Percentiles rank a stretch among this genome's conserved stretches.
These are phyloP conservation scores for Trichoderma koningiopsis DNA, from an alignment of 2,329 filamentous ascomycete species.

Conservation along the genomic window DNA sequence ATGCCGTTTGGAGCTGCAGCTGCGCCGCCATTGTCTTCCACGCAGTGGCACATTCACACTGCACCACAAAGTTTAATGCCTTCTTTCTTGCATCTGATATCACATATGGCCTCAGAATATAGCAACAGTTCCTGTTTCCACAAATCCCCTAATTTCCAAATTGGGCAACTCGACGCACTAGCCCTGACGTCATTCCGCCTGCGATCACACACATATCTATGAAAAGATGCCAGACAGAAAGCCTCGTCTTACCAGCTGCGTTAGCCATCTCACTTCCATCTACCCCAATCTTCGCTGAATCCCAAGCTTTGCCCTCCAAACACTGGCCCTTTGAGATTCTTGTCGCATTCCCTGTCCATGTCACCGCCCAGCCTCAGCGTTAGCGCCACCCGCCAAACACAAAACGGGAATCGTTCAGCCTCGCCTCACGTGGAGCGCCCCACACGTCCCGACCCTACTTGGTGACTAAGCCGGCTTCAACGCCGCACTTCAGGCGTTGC, in stretches of 20 bases:
- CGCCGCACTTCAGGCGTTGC: conserved; percentile 12
- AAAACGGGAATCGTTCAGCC: conserved; percentile 30
- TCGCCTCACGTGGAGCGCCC: conserved; percentile 38
- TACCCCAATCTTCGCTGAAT: not conserved
- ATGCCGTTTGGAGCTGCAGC: not conserved
- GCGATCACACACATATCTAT: not conserved
- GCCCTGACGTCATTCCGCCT: conserved; percentile 23
- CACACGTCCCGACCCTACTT: conserved; percentile 30
- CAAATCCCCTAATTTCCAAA: conserved; percentile 14
- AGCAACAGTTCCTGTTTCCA: not conserved
- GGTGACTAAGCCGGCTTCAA: conserved; percentile 32
- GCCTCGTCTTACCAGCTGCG: not conserved
- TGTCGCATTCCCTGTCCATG: conserved; percentile 3
- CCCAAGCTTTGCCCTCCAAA: not conserved
- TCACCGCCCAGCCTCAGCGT: conserved; percentile 1
- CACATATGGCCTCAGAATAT: too few relatives aligned
- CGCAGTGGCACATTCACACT: not conserved
- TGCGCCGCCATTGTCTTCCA: not conserved
- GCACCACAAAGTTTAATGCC: not conserved
- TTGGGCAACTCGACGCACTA: conserved; percentile 17
- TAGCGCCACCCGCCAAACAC: conserved; percentile 15
- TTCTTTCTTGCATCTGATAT: too few relatives aligned
- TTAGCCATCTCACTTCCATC: not conserved
- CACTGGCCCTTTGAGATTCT: not conserved
- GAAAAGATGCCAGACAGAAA: not conserved